Base-by-base conservation (phyloP, 176 grass and related monocot genomes). In the Miscanthus lutarioriparius region DNA sequence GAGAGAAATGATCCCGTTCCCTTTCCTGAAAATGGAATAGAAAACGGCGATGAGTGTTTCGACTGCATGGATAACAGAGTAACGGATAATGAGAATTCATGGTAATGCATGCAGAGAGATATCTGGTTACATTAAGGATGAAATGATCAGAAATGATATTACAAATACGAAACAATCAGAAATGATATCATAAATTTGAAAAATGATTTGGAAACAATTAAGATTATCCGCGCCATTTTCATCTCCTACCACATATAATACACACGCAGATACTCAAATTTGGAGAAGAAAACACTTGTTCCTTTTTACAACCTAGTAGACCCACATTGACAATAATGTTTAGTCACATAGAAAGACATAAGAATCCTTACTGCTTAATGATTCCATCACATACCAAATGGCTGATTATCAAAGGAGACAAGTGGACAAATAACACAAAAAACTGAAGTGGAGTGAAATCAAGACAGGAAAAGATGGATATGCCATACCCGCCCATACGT, bases 1-100 rank as follows among this genome's bases (percentile, higher is more conserved):
- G 88, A 66, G 93, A 96, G 72, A 99, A 99, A 94, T 99, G 97
- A 77, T 96, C 97, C 38, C 93, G 88, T 65, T 99, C 97, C 63
- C 88, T 92, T 92, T 99, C 97, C 97, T 99, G 74, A 26, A 78
- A 73, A 80, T 82, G 28, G 81, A 77, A 62, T 71, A 67, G 39
- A 37, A 71, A 74, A 86, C 2, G 0, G 19, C 28, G 49, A 67
- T 68, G 9, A 86, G 38, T 15, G 51, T 45, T 64, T 64, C 20
- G 39, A 56, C 30, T 59, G 30, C 61, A 74, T 67, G 58, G 59
- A 14, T 62, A 41, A 64, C 0, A 0, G 22, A 54, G 45, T 26
- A 70, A 51, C 10, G 2, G 41, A 36, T 67, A 16, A 68, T 35
- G 51, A 15, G 2, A 67, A 47, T 67, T 49, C 30, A 19, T 37